Conservation (phyloP, 371 early-diverging fungal species). For the Thermomucor indicae-seudaticae region DNA sequence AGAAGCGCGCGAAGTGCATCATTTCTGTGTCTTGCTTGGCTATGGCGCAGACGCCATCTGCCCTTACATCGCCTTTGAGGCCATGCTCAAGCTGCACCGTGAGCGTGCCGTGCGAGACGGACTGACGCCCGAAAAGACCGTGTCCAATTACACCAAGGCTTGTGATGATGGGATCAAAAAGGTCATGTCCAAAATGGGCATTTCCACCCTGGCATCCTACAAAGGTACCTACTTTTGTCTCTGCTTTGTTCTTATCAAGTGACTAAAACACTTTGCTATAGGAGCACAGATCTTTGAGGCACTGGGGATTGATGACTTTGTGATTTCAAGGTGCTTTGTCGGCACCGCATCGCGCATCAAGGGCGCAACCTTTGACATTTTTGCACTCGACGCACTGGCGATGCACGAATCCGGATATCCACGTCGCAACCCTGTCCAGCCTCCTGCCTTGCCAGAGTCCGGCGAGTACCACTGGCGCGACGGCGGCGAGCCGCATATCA, state of each 20-base stretch:
- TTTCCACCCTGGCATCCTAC: slow-evolving; percentile 95
- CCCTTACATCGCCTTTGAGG: slow-evolving; percentile 88
- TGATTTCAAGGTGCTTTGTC: slow-evolving; percentile 87
- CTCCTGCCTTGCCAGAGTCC: slow-evolving; percentile 77
- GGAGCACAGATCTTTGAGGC: slow-evolving; percentile 98
- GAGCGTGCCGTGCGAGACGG: slow-evolving; percentile 66
- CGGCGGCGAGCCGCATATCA: slow-evolving; percentile 90
- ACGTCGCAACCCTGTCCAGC: slow-evolving; percentile 57
- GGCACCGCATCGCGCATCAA: slow-evolving; percentile 95
- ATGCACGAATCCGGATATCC: slow-evolving; percentile 88
- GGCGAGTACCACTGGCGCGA: slow-evolving; percentile 97
- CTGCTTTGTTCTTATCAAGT: no score
- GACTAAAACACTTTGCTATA: no score
- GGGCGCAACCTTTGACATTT: slow-evolving; percentile 83
- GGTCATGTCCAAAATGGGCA: slow-evolving; percentile 99
- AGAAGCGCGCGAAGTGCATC: slow-evolving; percentile 96
- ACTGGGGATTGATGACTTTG: slow-evolving; percentile 85
- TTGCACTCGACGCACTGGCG: slow-evolving; percentile 86
- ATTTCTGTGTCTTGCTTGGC: slow-evolving; percentile 93
- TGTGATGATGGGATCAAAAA: slow-evolving; percentile 91
- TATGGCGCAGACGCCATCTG: slow-evolving; percentile 97
- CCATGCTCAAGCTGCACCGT: slow-evolving; percentile 84
- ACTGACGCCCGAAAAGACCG: slow-evolving; percentile 49
- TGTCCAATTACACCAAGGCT: slow-evolving; percentile 83
- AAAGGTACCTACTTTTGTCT: no score